Conservation (phyloP, 352 stramenopile genomes). For the Pythium utonaiense region DNA sequence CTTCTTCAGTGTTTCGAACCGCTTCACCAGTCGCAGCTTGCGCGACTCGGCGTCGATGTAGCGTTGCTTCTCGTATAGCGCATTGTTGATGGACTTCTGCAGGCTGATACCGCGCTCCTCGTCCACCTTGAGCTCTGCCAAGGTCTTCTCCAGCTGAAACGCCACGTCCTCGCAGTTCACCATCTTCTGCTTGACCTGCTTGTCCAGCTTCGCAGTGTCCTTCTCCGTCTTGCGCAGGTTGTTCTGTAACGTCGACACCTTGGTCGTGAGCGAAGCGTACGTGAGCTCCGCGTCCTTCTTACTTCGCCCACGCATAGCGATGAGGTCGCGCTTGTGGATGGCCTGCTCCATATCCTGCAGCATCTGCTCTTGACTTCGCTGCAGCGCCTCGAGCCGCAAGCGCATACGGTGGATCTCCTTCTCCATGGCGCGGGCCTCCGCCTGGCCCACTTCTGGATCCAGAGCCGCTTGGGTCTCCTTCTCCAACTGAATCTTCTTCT, state of each 20-base stretch:
- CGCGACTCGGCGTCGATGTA: slow-evolving; percentile 72
- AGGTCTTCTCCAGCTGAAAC: slow-evolving; percentile 77
- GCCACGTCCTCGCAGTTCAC: slow-evolving; percentile 61
- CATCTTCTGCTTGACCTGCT: slow-evolving; percentile 56
- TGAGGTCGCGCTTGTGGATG: slow-evolving; percentile 92
- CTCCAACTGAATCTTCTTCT: slow-evolving; percentile 97
- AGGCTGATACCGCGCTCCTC: slow-evolving; percentile 61
- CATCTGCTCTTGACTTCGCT: slow-evolving; percentile 91
- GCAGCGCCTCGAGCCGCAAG: slow-evolving; percentile 86
- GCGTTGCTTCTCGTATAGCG: slow-evolving; percentile 90
- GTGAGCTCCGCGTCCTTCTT: slow-evolving; percentile 84
- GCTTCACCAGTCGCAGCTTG: slow-evolving; percentile 67
- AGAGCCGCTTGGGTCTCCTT: slow-evolving; percentile 94
- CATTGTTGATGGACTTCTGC: slow-evolving; percentile 81
- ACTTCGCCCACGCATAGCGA: slow-evolving; percentile 83
- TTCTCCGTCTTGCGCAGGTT: slow-evolving; percentile 66
- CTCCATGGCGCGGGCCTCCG: slow-evolving; percentile 91
- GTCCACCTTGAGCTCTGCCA: slow-evolving; percentile 72
- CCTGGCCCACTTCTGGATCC: slow-evolving; percentile 89
- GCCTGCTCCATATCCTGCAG: slow-evolving; percentile 93
- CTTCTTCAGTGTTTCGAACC: slow-evolving; percentile 60
- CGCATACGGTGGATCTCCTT: slow-evolving; percentile 96
- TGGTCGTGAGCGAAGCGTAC: slow-evolving; percentile 80
- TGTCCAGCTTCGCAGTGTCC: slow-evolving; percentile 55
- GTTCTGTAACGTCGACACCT: slow-evolving; percentile 76